Conservation (phyloP, 352 stramenopile species). For the Phytophthora europaea region DNA sequence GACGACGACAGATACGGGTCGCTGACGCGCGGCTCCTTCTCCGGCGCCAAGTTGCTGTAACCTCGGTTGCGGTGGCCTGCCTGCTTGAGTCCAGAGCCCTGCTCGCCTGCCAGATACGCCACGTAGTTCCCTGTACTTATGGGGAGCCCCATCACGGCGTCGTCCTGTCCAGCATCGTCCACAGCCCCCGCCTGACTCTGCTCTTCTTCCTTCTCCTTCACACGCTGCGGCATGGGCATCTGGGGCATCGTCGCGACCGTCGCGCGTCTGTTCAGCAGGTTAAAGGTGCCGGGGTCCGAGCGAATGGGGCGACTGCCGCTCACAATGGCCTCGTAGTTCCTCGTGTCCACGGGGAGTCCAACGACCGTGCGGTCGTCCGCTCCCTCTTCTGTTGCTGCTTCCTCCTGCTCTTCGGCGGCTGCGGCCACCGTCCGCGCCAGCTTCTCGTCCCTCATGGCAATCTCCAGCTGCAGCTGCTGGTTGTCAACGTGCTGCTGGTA, state of each 20-base stretch:
- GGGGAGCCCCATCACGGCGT: slow-evolving; percentile 67
- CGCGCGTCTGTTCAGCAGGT: slow-evolving; percentile 29
- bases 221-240: slow-evolving; percentile 6
- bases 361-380: slow-evolving; percentile 47
- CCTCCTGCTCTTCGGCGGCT: neutral
- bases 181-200: slow-evolving; percentile 1
- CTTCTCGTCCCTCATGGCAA: neutral
- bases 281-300: slow-evolving; percentile 30
- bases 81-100: slow-evolving; percentile 34
- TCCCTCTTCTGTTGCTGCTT: slow-evolving; percentile 22
- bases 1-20: slow-evolving; percentile 46
- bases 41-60: slow-evolving; percentile 65
- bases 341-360: slow-evolving; percentile 56
- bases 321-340: slow-evolving; percentile 64
- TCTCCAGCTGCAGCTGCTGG: slow-evolving; percentile 17
- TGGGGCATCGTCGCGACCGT: slow-evolving; percentile 41
- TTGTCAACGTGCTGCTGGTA: slow-evolving; percentile 29
- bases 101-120: slow-evolving; percentile 48
- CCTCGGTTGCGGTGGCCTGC: slow-evolving; percentile 48
- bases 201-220: slow-evolving; percentile 10
- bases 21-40: slow-evolving; percentile 47
- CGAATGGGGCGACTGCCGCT: slow-evolving; percentile 31
- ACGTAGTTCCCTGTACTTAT: slow-evolving; percentile 73
- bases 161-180: slow-evolving; percentile 33
- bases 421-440: neutral